Evolutionary conservation across 78 protist species (phyloP).

Genomic region (Neovahlkampfia damariscottae): DNA sequence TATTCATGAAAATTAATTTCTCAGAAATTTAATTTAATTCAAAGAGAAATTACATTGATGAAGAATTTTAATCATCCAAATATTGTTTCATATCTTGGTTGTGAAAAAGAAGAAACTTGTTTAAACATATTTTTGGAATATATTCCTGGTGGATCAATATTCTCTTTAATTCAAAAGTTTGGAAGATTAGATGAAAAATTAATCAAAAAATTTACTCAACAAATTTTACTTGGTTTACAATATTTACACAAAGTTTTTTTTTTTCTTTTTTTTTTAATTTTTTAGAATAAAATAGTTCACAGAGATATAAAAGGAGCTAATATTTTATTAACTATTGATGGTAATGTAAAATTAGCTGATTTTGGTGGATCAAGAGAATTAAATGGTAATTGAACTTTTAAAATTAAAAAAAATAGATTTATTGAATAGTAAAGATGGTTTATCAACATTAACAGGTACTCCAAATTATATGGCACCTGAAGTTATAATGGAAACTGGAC

Average conservation of each 20-base stretch:
- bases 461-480: slow-evolving; percentile 76
- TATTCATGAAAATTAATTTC: background rate
- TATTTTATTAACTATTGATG: slow-evolving; percentile 47
- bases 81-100: slow-evolving; percentile 37
- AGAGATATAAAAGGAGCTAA: slow-evolving; percentile 81
- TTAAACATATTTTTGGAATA: slow-evolving; percentile 38
- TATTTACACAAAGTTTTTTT: slow-evolving; percentile 54
- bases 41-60: slow-evolving; percentile 55
- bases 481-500: slow-evolving; percentile 50
- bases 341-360: slow-evolving; percentile 51
- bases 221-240: slow-evolving; percentile 25
- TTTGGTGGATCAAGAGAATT: slow-evolving; percentile 38
- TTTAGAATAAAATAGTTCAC: slow-evolving; percentile 48
- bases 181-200: slow-evolving; percentile 55
- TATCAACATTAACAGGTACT: slow-evolving; percentile 49
- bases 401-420: background rate
- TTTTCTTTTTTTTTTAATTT: too few relatives aligned
- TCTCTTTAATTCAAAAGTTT: slow-evolving; percentile 33
- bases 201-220: background rate
- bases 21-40: background rate
- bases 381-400: background rate
- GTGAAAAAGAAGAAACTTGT: slow-evolving; percentile 18
- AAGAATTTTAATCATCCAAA: slow-evolving; percentile 34
- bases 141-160: slow-evolving; percentile 25
- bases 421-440: background rate